These are phyloP conservation scores for Malus orientalis DNA, from an alignment of 306 rosid genomes.

Conservation along the genomic window DNA sequence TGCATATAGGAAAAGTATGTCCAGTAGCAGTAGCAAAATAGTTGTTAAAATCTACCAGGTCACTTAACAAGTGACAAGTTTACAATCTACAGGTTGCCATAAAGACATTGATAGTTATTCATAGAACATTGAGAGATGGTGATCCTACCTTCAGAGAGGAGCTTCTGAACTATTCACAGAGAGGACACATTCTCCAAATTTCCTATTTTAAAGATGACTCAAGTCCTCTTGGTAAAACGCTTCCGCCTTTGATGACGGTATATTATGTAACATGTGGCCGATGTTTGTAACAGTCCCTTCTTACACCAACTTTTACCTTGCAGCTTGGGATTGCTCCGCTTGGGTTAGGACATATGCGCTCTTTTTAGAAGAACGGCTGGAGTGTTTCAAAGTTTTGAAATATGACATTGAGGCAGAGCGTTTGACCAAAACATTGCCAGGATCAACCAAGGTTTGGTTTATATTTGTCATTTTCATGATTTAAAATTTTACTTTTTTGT, in stretches of 20 bases:
- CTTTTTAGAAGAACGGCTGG: slow-evolving; percentile 79
- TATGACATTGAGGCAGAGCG: slow-evolving; percentile 82
- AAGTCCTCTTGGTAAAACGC: slow-evolving; percentile 58
- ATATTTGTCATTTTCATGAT: slow-evolving; percentile 1
- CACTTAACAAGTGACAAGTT: not conserved
- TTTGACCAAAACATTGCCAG: slow-evolving; percentile 42
- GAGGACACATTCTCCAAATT: slow-evolving; percentile 71
- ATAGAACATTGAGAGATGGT: slow-evolving; percentile 89
- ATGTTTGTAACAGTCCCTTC: slow-evolving; percentile 11
- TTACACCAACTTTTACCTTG: slow-evolving; percentile 25
- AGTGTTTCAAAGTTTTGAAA: slow-evolving; percentile 62
- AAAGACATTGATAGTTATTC: slow-evolving; percentile 88
- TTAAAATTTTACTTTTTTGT: not conserved
- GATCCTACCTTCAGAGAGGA: slow-evolving; percentile 86
- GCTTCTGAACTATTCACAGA: slow-evolving; percentile 48
- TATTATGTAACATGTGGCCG: not conserved
- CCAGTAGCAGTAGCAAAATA: not conserved
- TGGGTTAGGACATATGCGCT: slow-evolving; percentile 84
- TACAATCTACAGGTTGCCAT: slow-evolving; percentile 62
- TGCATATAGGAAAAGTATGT: not conserved
- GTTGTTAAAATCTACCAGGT: not conserved
- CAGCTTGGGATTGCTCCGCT: slow-evolving; percentile 99
- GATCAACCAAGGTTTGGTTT: slow-evolving; percentile 37
- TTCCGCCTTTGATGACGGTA: not conserved
- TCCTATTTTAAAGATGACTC: slow-evolving; percentile 89